Evolutionary conservation across 176 grass and related monocot genomes (phyloP).

Genomic region (Juncus inflexus): DNA sequence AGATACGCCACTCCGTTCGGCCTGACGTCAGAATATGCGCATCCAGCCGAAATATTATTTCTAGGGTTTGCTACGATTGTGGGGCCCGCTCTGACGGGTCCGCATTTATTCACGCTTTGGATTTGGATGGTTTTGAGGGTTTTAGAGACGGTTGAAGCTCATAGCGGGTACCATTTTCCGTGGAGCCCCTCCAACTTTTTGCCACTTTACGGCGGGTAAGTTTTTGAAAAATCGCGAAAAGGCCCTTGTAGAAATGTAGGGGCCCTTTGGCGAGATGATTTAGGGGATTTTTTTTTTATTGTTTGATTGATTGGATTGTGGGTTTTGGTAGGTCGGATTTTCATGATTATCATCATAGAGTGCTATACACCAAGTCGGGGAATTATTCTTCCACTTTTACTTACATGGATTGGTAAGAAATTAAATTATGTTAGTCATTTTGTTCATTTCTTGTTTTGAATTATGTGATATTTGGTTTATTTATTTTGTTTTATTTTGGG

Average conservation of each 20-base stretch:
- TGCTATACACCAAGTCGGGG: conserved; percentile 86
- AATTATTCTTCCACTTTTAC: conserved; percentile 91
- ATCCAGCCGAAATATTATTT: conserved; percentile 91
- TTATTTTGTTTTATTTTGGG: background rate
- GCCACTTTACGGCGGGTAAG: conserved; percentile 82
- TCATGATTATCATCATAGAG: conserved; percentile 85
- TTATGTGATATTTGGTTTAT: background rate
- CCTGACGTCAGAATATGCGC: conserved; percentile 87
- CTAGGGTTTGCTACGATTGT: conserved; percentile 76
- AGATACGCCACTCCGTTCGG: conserved; percentile 94
- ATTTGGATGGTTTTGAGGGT: conserved; percentile 86
- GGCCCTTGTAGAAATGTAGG: background rate
- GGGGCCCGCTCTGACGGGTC: conserved; percentile 84
- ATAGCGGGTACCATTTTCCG: conserved; percentile 91
- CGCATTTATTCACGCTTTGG: conserved; percentile 86
- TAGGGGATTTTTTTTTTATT: background rate
- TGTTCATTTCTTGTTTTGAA: background rate
- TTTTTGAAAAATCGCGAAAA: background rate
- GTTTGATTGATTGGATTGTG: background rate
- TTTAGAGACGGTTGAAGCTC: conserved; percentile 88
- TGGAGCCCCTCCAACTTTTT: conserved; percentile 98
- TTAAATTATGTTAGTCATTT: background rate
- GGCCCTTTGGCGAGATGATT: too few relatives aligned
- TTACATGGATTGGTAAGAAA: conserved; percentile 84
- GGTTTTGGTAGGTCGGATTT: conserved; percentile 51